Percentiles rank a stretch among this genome's conserved stretches.
Evolutionary conservation across 257 asterid genomes (phyloP).

Genomic region (Lycium barbarum): DNA sequence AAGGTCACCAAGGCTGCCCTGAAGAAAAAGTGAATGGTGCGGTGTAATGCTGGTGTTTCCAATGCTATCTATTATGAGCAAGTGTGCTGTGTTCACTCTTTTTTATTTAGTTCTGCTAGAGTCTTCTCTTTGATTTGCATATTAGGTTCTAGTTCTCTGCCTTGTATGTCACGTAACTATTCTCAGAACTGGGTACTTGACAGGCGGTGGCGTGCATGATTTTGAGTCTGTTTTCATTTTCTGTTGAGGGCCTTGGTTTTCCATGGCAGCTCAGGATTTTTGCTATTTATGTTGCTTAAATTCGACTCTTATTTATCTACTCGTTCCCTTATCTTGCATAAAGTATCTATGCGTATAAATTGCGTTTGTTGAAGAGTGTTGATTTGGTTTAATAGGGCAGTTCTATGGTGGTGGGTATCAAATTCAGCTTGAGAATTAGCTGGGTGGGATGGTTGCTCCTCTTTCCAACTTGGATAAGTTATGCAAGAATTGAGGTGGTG

Average conservation of each 20-base stretch:
- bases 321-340: not conserved
- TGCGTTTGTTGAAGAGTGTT: too few species aligned
- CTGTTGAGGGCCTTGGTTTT: slow-evolving; percentile 9
- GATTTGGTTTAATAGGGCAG: too few species aligned
- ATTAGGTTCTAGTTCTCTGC: slow-evolving; percentile 19
- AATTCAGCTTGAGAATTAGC: too few species aligned
- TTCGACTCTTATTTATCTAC: not conserved
- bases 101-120: not conserved
- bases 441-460: too few species aligned
- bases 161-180: slow-evolving; percentile 7
- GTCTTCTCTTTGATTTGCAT: not conserved
- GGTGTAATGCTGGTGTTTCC: not conserved
- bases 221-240: not conserved
- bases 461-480: too few species aligned
- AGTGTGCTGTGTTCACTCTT: not conserved
- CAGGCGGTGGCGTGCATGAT: slow-evolving; percentile 21
- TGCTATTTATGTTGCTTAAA: not conserved
- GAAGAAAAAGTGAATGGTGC: slow-evolving; percentile 23
- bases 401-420: too few species aligned
- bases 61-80: not conserved
- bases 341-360: not conserved
- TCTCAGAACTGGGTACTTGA: slow-evolving; percentile 28
- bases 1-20: slow-evolving; percentile 22
- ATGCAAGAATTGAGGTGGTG: too few species aligned
- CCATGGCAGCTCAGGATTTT: not conserved